Base-by-base conservation (phyloP, 2,329 filamentous ascomycete genomes). In the Aspergillus quadrilineatus region DNA sequence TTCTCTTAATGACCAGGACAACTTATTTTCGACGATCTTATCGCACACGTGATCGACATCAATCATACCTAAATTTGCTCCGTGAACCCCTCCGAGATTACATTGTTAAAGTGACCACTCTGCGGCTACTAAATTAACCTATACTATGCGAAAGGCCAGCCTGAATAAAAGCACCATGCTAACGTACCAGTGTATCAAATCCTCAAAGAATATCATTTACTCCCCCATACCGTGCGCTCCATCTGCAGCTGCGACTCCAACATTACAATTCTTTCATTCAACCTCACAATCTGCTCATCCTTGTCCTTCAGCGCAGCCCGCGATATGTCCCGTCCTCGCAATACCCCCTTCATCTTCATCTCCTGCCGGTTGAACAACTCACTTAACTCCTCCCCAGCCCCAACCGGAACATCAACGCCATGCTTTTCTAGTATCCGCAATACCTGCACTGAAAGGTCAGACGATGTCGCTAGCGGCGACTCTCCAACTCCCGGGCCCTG, bases 321-420 rank as follows among this genome's bases (percentile, higher is more conserved):
- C 3, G 83, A 80, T 6, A 87, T 82, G 58, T 93, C 88, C 2
- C 89, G 78, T 0, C 88, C 87, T 59, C 81, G 81, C 39, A 79
- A 77, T 17, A 89, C 78, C 0, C 89, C 89, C 64, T 82, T 83
- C 0, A 80, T 79, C 50, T 79, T 80, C 50, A 85, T 73, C 14
- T 83, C 81, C 61, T 89, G 80, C 44, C 74, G 81, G 36, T 80
- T 77, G 32, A 90, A 75, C 6, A 83, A 60, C 9, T 64, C 64
- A 2, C 73, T 64, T 2, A 80, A 49, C 15, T 76, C 71, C 3
- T 72, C 68, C 34, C 67, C 69, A 2, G 72, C 71, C 8, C 61
- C 55, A 8, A 67, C 65, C 5, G 73, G 64, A 8, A 79, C 50
- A 1, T 67, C 63, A 22, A 73, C 66, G 34, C 63, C 53, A 53